Conservation (phyloP, 1,139 yeast genomes). For the Nakaseomyces glabratus region DNA sequence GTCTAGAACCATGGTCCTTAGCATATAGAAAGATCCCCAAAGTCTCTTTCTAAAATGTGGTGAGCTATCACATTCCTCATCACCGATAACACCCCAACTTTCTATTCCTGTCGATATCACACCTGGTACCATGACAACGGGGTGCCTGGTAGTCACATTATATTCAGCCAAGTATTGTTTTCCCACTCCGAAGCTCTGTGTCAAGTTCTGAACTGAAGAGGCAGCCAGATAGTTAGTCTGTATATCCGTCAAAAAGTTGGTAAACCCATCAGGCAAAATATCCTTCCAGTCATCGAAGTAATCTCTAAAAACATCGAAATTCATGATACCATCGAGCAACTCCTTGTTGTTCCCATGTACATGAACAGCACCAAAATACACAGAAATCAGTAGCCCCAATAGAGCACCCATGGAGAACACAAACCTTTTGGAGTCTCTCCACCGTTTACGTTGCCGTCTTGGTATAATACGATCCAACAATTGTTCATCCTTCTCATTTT, state of each 20-base stretch:
- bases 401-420: conserved; percentile 52
- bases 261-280: conserved; percentile 56
- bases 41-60: conserved; percentile 80
- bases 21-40: conserved; percentile 97
- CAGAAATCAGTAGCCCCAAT: conserved; percentile 58
- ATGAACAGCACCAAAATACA: conserved; percentile 43
- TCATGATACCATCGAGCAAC: conserved; percentile 43
- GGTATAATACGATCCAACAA: conserved; percentile 1
- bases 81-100: conserved; percentile 76
- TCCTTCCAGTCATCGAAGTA: conserved; percentile 59
- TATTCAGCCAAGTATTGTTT: conserved; percentile 46
- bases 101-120: conserved; percentile 93
- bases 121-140: conserved; percentile 91
- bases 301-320: conserved; percentile 43
- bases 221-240: conserved; percentile 30
- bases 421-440: conserved; percentile 32
- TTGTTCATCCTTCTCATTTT: too few relatives aligned
- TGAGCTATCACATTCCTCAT: conserved; percentile 72
- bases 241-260: conserved; percentile 50
- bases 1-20: conserved; percentile 83
- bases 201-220: conserved; percentile 38
- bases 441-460: conserved; percentile 10
- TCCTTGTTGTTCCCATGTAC: conserved; percentile 23
- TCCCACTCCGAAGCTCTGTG: conserved; percentile 87
- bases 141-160: conserved; percentile 50